phyloP scores from a whole-genome alignment of 106 monocot species.

The Dioscorea alata region DNA sequence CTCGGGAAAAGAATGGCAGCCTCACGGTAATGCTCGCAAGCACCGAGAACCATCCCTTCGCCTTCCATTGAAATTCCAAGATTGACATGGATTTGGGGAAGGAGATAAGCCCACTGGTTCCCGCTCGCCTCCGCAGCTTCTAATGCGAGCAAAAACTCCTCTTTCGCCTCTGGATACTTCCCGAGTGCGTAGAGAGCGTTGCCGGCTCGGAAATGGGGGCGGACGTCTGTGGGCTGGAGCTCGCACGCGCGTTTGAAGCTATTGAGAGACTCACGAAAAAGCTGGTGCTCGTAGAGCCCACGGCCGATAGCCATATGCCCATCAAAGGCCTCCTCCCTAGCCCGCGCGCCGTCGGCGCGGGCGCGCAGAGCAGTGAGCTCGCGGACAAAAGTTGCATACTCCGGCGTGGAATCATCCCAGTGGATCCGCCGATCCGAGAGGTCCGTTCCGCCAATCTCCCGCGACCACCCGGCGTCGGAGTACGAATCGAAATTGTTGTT shows the following conservation, averaged over 20 bases:
- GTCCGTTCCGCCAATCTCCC: slow-evolving; percentile 58
- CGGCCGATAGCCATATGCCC: slow-evolving; percentile 90
- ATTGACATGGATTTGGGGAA: slow-evolving; percentile 95
- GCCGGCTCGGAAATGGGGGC: slow-evolving; percentile 80
- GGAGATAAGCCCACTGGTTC: slow-evolving; percentile 63
- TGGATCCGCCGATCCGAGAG: slow-evolving; percentile 25
- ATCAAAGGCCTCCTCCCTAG: slow-evolving; percentile 87
- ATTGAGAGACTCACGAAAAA: slow-evolving; percentile 60
- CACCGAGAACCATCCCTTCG: slow-evolving; percentile 85
- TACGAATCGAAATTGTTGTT: slow-evolving; percentile 74
- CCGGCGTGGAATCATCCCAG: slow-evolving; percentile 62
- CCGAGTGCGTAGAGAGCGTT: slow-evolving; percentile 77
- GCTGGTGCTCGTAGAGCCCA: slow-evolving; percentile 62
- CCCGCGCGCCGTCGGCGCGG: slow-evolving; percentile 50
- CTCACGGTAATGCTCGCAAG: slow-evolving; percentile 95
- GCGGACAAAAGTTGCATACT: slow-evolving; percentile 55
- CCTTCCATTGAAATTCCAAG: slow-evolving; percentile 80
- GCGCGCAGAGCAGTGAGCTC: slow-evolving; percentile 53
- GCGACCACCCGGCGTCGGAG: slow-evolving; percentile 92
- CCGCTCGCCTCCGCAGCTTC: slow-evolving; percentile 92
- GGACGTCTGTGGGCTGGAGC: slow-evolving; percentile 76
- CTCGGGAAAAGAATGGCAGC: slow-evolving; percentile 79
- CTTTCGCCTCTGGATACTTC: slow-evolving; percentile 68
- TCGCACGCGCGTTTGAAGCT: slow-evolving; percentile 87
- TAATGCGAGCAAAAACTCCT: slow-evolving; percentile 84